Conservation (phyloP, 2,329 filamentous ascomycete genomes). For the Cladorrhinum sp. region DNA sequence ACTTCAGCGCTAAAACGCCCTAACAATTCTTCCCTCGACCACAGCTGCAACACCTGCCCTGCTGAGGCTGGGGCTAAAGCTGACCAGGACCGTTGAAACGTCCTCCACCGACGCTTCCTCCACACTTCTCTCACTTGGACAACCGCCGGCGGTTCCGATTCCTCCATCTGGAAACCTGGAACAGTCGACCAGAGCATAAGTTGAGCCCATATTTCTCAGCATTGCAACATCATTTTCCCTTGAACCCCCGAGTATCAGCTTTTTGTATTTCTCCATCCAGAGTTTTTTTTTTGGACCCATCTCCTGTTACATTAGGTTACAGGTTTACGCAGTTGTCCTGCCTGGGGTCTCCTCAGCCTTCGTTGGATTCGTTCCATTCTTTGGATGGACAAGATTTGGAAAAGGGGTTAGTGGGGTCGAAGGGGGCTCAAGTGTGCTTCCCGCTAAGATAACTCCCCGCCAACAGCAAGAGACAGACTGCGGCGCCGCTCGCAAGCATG, state of each 20-base stretch:
- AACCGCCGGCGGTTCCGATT: conserved; percentile 1
- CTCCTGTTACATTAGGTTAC: neutral
- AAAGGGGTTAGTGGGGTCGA: conserved; percentile 2
- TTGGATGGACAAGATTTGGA: neutral
- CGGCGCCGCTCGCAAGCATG: neutral
- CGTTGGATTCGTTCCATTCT: neutral
- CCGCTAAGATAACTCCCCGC: neutral
- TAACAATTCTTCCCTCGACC: neutral
- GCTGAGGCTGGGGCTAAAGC: conserved; percentile 9
- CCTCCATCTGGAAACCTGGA: neutral
- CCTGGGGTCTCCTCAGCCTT: neutral
- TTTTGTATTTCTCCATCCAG: too few relatives aligned
- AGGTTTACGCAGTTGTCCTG: neutral
- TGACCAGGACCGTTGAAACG: conserved; percentile 9
- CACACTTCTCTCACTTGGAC: neutral
- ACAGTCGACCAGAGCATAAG: neutral
- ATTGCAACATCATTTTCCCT: too few relatives aligned
- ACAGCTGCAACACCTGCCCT: neutral
- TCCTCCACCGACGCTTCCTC: conserved; percentile 2
- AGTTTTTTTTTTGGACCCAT: neutral
- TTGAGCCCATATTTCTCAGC: too few relatives aligned
- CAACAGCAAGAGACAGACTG: neutral
- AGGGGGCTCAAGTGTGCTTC: neutral
- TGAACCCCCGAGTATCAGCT: neutral
- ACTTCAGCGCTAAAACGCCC: conserved; percentile 3